Evolutionary conservation across 2,329 filamentous ascomycete genomes (phyloP), one percentile per base, ranked within the genome.

Genomic region (Stromatinia cepivora): DNA sequence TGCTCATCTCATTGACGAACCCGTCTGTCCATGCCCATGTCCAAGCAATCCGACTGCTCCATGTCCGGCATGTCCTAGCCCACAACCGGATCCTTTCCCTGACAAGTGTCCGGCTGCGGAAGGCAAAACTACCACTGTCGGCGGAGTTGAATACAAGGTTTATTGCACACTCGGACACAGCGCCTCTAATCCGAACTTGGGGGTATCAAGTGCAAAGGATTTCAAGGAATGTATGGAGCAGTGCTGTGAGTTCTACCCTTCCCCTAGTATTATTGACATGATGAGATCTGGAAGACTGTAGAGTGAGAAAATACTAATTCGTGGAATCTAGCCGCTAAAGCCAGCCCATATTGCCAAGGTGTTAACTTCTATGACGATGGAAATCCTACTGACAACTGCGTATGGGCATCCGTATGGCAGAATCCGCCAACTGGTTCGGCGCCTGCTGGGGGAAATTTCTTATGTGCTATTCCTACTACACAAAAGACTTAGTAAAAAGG

Each of bases 181-280:
- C 17, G n/a, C 61, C 9, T 15, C 46, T 15, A 64, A 64, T 52
- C 31, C 61, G 8, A 52, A 52, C 61, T 52, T 64, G 46, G 61
- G 61, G 13, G 46, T 52, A 28, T 64, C 61, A 34, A 64, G 61
- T 5, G 46, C 61, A 52, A 64, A 52, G 10, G n/a, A 64, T 28
- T 64, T 64, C 22, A 64, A 64, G n/a, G 61, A 64, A 46, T 64
- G 61, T 31, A 64, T 64, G 61, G 61, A 64, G 34, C 61, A 64
- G n/a, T 64, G 61, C 34, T 64, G 61, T 64, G n/a, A 64, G 61
- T 64, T 22, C n/a, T n/a, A 25, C 34, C 7, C n/a, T n/a, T 20
- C 13, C 10, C 9, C n/a, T 22, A 52, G 3, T 22, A 11, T 42
- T 17, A 11, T 25, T 39, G 7, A 28, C 56, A 4, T 48, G 20